Evolutionary conservation across 2,329 filamentous ascomycete genomes (phyloP).

Genomic region (Dactylellina sp.): DNA sequence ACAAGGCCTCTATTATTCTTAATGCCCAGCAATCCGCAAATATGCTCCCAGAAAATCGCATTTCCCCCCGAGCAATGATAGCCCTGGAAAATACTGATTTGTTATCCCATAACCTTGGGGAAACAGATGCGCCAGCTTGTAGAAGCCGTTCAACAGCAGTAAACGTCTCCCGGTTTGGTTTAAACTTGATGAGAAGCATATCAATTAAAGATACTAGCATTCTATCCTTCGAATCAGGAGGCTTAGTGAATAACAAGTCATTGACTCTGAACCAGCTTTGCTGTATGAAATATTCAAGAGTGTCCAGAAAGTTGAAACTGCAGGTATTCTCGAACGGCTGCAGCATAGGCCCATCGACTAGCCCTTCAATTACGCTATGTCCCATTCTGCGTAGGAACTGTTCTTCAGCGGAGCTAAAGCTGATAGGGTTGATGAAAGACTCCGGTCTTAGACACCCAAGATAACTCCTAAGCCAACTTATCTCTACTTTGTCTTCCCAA

Average conservation of each 20-base stretch:
- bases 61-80: neutral
- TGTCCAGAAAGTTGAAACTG: neutral
- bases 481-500: no score
- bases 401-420: no score
- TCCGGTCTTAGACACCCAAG: no score
- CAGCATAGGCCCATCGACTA: no score
- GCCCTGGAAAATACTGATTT: neutral
- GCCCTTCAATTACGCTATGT: no score
- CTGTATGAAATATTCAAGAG: neutral
- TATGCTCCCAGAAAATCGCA: neutral
- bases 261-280: neutral
- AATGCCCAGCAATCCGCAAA: slow-evolving; percentile 7
- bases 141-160: neutral
- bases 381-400: no score
- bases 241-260: neutral
- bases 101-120: neutral
- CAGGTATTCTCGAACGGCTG: neutral
- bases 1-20: neutral
- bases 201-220: neutral
- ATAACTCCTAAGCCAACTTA: no score
- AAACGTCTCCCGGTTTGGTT: neutral
- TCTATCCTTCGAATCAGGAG: neutral
- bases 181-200: neutral
- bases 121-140: neutral
- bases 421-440: no score